These are phyloP conservation scores for Tylopilus vinaceipallidus DNA, from an alignment of 768 basidiomycete species.

Conservation along the genomic window DNA sequence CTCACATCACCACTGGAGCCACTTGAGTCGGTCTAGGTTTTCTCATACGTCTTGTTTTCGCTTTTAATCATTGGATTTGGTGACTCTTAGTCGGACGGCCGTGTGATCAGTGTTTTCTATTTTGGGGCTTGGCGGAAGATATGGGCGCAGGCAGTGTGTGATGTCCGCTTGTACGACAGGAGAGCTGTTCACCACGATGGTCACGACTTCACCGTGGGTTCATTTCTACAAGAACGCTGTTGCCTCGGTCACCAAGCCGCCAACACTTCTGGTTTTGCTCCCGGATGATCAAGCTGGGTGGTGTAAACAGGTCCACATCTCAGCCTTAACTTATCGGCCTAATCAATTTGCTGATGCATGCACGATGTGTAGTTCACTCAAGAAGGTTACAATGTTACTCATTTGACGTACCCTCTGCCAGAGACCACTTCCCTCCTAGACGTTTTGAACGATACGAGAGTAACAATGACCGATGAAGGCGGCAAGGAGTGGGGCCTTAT, in stretches of 20 bases:
- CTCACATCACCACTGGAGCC: conserved; percentile 16
- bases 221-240: conserved; percentile 29
- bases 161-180: too few relatives aligned
- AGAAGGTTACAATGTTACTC: conserved; percentile 40
- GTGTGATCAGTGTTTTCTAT: too few relatives aligned
- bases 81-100: not conserved
- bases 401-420: conserved; percentile 27
- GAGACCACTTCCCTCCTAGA: conserved; percentile 14
- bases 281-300: conserved; percentile 32
- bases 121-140: too few relatives aligned
- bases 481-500: conserved; percentile 28
- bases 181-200: conserved; percentile 6
- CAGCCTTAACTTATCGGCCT: not conserved
- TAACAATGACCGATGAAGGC: conserved; percentile 6
- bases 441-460: conserved; percentile 16
- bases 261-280: conserved; percentile 31
- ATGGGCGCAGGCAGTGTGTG: too few relatives aligned
- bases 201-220: conserved; percentile 8
- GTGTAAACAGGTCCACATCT: conserved; percentile 35
- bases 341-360: not conserved
- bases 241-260: conserved; percentile 27
- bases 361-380: conserved; percentile 31
- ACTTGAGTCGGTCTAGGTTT: not conserved
- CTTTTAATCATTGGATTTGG: not conserved
- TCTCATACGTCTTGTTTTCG: conserved; percentile 1